Percentiles rank a stretch among this genome's conserved stretches.
Evolutionary conservation across 23 red algal species (phyloP).

Genomic region (Gracilaria gracilis): DNA sequence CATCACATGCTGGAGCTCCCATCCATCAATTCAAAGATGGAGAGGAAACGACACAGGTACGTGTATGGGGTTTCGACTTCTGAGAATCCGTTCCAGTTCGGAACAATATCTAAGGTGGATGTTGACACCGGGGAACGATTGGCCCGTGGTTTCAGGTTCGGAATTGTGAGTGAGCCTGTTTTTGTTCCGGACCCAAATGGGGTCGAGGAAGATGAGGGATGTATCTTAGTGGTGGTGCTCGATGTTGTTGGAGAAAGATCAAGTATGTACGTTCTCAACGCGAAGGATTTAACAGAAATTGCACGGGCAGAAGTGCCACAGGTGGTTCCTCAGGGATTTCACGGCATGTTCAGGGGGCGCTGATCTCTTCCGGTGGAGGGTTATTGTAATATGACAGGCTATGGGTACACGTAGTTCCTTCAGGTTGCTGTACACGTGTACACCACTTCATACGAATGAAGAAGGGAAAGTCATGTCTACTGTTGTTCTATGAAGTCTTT

Average conservation of each 20-base stretch:
- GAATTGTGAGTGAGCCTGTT: conserved; percentile 2
- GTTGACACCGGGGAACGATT: background rate
- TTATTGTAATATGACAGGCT: too few species aligned
- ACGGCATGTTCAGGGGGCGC: background rate
- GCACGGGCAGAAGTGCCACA: background rate
- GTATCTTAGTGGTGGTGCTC: background rate
- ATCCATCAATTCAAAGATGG: background rate
- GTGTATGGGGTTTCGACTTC: background rate
- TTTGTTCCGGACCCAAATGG: conserved; percentile 27
- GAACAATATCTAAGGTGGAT: background rate
- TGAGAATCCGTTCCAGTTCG: background rate
- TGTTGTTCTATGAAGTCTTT: too few species aligned
- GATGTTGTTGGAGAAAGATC: background rate
- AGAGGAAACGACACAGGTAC: background rate
- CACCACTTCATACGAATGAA: too few species aligned
- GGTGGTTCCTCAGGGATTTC: background rate
- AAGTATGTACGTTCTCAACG: background rate
- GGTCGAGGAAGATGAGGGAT: conserved; percentile 17
- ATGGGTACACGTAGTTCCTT: too few species aligned
- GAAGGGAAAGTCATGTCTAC: too few species aligned
- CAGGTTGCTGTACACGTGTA: too few species aligned
- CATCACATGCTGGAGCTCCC: background rate
- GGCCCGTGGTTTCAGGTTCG: background rate
- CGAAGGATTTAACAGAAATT: background rate
- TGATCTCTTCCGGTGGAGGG: too few species aligned